These are phyloP conservation scores for Fusarium denticulatum DNA, from an alignment of 2,329 filamentous ascomycete genomes.

Conservation along the genomic window DNA sequence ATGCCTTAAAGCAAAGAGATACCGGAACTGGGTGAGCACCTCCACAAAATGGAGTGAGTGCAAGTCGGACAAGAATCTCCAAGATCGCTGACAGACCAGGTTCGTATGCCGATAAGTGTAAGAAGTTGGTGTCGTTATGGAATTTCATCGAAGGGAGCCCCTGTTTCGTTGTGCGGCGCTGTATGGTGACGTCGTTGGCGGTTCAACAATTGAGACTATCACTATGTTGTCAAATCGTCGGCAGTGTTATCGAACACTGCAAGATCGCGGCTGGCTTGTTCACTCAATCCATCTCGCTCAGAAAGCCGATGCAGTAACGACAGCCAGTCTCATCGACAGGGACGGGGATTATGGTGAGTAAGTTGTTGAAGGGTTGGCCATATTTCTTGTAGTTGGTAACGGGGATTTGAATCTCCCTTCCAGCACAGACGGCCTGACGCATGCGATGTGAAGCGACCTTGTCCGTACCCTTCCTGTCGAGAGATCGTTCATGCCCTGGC, in stretches of 20 bases:
- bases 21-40: slow-evolving; percentile 1
- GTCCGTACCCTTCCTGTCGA: slow-evolving; percentile 29
- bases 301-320: slow-evolving; percentile 83
- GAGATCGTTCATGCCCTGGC: slow-evolving; percentile 56
- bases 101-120: not conserved
- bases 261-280: not conserved
- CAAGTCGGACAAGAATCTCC: not conserved
- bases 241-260: not conserved
- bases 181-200: not conserved
- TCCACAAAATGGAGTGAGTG: not conserved
- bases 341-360: slow-evolving; percentile 87
- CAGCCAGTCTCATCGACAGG: slow-evolving; percentile 71
- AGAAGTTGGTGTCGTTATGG: not conserved
- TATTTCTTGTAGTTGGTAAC: slow-evolving; percentile 86
- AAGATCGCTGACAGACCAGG: not conserved
- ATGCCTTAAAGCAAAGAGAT: slow-evolving; percentile 30
- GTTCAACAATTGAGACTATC: not conserved
- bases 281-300: slow-evolving; percentile 69
- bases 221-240: not conserved
- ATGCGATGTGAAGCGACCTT: slow-evolving; percentile 68
- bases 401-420: slow-evolving; percentile 58
- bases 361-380: slow-evolving; percentile 81
- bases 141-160: not conserved
- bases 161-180: not conserved
- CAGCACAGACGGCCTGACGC: slow-evolving; percentile 56